These are phyloP conservation scores for Apiospora saccharicola DNA, from an alignment of 2,329 filamentous ascomycete species.

Conservation along the genomic window DNA sequence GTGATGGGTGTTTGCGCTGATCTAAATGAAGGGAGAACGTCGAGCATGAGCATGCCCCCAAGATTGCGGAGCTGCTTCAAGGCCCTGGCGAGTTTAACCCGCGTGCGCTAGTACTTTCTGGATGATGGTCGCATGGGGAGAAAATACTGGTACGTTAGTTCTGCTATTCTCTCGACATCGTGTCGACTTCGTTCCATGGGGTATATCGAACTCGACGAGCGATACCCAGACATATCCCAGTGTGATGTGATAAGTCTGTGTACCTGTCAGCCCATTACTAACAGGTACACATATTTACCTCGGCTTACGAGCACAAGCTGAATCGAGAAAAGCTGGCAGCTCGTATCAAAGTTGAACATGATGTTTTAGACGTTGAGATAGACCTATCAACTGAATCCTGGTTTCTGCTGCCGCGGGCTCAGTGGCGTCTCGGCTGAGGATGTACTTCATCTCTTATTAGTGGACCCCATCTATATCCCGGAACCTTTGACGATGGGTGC, in stretches of 20 bases:
- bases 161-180: not conserved
- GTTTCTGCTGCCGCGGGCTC: not conserved
- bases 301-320: not conserved
- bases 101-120: not conserved
- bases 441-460: slow-evolving; percentile 10
- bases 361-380: not conserved
- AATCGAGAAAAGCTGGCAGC: not conserved
- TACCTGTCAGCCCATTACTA: not conserved
- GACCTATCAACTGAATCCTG: not conserved
- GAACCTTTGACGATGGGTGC: not conserved
- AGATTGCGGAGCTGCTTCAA: slow-evolving; percentile 4
- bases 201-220: not conserved
- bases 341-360: not conserved
- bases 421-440: not conserved
- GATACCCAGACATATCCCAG: not conserved
- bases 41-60: not conserved
- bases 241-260: not conserved
- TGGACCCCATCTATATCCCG: not conserved
- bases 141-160: not conserved
- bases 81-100: not conserved
- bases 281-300: not conserved
- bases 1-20: not conserved
- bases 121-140: not conserved
- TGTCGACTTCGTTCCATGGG: not conserved
- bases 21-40: slow-evolving; percentile 8